Conservation (phyloP, 305 asterid genomes). For the Solanum hybrid region DNA sequence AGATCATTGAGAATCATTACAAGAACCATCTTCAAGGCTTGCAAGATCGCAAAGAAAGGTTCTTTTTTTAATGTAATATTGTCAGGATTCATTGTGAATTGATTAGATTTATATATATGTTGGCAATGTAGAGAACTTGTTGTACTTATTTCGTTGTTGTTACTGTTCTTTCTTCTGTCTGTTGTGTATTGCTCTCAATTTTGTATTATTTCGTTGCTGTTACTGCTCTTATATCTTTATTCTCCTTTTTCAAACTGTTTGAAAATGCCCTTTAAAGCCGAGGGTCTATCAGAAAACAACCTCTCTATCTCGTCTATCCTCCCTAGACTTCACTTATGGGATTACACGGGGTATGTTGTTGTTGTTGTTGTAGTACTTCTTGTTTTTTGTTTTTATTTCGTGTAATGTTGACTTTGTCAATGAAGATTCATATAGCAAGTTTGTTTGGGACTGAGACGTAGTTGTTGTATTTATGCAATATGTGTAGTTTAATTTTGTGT, state of each 20-base stretch:
- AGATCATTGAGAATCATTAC: slow-evolving; percentile 92
- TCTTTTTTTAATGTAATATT: not conserved
- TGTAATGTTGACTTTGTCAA: not conserved
- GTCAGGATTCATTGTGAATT: not conserved
- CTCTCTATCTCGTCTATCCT: not conserved
- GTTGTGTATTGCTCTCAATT: not conserved
- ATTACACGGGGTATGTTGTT: not conserved
- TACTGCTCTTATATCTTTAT: not conserved
- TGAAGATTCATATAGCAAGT: not conserved
- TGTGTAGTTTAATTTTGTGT: not conserved
- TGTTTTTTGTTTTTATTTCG: not conserved
- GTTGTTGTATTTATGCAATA: not conserved
- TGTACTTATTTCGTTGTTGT: not conserved
- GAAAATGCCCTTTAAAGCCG: not conserved
- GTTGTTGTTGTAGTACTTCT: not conserved
- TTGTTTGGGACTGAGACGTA: not conserved
- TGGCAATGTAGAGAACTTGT: not conserved
- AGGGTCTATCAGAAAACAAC: not conserved
- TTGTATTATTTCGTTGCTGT: not conserved
- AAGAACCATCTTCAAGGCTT: slow-evolving; percentile 81
- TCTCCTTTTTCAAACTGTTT: not conserved
- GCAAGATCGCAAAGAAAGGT: slow-evolving; percentile 97
- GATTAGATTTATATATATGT: not conserved
- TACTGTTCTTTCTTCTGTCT: not conserved
- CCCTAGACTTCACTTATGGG: not conserved